Evolutionary conservation across 148 eudicot genomes (phyloP).

Genomic region (Vaccinium darrowii): DNA sequence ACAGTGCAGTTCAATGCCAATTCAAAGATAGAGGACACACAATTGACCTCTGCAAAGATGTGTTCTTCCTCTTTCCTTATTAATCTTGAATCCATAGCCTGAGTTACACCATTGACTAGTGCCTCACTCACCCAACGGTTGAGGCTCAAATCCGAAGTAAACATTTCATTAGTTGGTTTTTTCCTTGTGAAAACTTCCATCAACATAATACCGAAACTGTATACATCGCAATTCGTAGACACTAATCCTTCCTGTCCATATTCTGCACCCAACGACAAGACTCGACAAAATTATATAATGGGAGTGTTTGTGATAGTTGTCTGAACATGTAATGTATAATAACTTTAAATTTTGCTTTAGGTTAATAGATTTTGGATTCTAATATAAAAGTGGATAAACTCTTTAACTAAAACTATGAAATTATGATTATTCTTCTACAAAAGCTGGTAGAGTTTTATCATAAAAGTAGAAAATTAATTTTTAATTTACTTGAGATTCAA

Average conservation of each 20-base stretch:
- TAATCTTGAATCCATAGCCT: slow-evolving; percentile 7
- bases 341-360: no score
- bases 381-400: no score
- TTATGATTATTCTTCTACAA: no score
- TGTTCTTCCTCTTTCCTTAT: background rate
- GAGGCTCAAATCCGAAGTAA: slow-evolving; percentile 8
- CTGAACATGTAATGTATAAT: no score
- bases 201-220: slow-evolving; percentile 25
- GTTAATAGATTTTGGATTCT: no score
- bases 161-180: slow-evolving; percentile 18
- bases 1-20: no score
- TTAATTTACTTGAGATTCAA: no score
- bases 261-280: slow-evolving; percentile 9
- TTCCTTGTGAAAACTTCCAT: slow-evolving; percentile 18
- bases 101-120: background rate
- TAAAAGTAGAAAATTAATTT: no score
- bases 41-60: background rate
- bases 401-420: no score
- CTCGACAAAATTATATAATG: background rate
- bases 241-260: slow-evolving; percentile 26
- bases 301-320: no score
- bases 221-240: slow-evolving; percentile 23
- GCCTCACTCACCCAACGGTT: background rate
- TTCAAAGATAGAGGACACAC: background rate
- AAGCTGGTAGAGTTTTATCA: no score